Percentiles rank a stretch among this genome's conserved stretches.
Evolutionary conservation across 2,329 filamentous ascomycete genomes (phyloP).

Genomic region (Xenoacremonium recifei): DNA sequence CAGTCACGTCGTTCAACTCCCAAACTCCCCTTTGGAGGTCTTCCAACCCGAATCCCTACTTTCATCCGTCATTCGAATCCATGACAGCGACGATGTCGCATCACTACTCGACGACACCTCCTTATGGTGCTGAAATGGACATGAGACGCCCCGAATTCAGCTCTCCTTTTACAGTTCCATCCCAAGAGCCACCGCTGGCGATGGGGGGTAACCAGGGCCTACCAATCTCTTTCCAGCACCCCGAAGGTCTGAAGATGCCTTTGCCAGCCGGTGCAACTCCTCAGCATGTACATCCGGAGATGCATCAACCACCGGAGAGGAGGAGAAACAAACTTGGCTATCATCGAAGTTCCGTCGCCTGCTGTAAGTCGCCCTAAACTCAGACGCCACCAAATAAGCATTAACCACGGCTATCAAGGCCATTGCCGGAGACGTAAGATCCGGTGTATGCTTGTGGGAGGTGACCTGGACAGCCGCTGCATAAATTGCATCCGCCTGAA

Average conservation of each 20-base stretch:
- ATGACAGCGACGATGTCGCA: slow-evolving; percentile 42
- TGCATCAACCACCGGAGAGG: slow-evolving; percentile 45
- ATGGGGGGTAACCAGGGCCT: slow-evolving; percentile 32
- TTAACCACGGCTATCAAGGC: slow-evolving; percentile 48
- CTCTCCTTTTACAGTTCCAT: slow-evolving; percentile 30
- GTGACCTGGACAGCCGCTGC: slow-evolving; percentile 74
- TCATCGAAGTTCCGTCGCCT: slow-evolving; percentile 91
- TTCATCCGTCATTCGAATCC: slow-evolving; percentile 8
- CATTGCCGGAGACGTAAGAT: slow-evolving; percentile 94
- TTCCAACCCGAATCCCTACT: slow-evolving; percentile 11
- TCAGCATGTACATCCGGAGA: too few relatives aligned
- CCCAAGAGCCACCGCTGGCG: slow-evolving; percentile 29
- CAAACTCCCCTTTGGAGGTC: too few relatives aligned
- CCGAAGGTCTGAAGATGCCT: too few relatives aligned
- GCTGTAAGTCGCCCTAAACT: slow-evolving; percentile 65
- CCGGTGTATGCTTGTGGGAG: slow-evolving; percentile 75
- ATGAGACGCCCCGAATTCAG: slow-evolving; percentile 37
- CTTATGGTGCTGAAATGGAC: slow-evolving; percentile 40
- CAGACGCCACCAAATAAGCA: neutral
- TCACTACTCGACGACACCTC: slow-evolving; percentile 44
- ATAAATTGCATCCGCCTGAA: slow-evolving; percentile 91
- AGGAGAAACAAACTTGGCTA: slow-evolving; percentile 90
- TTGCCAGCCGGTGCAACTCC: too few relatives aligned
- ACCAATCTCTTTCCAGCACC: slow-evolving; percentile 35
- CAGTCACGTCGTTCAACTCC: too few relatives aligned